These are phyloP conservation scores for Naumovozyma castellii DNA, from an alignment of 805 yeast genomes.

Conservation along the genomic window DNA sequence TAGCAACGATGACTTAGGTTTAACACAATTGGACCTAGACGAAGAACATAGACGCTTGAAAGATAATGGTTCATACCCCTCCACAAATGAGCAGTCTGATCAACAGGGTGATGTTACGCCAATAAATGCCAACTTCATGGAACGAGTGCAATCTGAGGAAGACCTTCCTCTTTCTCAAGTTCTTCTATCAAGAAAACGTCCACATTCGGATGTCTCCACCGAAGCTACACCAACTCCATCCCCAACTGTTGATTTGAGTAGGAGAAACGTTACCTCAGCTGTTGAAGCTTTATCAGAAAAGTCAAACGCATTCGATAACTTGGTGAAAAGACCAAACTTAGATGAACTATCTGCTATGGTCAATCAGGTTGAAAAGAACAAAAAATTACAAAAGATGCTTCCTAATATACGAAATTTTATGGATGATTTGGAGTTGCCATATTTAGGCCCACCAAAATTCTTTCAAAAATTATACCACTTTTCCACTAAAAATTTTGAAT, in stretches of 20 bases:
- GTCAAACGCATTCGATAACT: not conserved
- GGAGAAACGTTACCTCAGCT: not conserved
- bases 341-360: not conserved
- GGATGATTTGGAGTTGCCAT: slow-evolving; percentile 23
- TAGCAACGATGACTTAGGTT: no score
- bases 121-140: no score
- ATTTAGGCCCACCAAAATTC: slow-evolving; percentile 15
- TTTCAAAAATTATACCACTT: slow-evolving; percentile 11
- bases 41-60: no score
- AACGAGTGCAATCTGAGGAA: not conserved
- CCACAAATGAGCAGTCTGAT: no score
- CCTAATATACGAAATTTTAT: not conserved
- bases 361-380: not conserved
- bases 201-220: not conserved
- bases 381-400: not conserved
- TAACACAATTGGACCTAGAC: no score
- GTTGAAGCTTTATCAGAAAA: not conserved
- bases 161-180: not conserved
- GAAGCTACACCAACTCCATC: not conserved
- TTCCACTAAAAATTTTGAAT: slow-evolving; percentile 18
- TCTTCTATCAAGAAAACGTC: not conserved
- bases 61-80: no score
- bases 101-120: no score
- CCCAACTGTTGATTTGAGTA: not conserved
- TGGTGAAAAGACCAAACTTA: not conserved